These are phyloP conservation scores for Corylus heterophylla DNA, from an alignment of 306 rosid genomes.

Conservation along the genomic window DNA sequence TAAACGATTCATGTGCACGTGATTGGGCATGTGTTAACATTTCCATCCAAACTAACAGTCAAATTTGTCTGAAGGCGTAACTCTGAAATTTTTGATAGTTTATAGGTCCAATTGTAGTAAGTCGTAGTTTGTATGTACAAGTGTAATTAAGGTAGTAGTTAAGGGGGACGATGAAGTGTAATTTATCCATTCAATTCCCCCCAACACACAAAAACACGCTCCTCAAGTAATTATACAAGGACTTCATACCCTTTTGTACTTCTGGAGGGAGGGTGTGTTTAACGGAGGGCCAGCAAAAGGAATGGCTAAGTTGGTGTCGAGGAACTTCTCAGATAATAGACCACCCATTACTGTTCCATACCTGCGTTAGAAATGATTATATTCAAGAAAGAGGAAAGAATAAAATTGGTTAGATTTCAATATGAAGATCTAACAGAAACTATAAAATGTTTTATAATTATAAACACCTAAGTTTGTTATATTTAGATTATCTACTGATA, in stretches of 20 bases:
- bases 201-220: neutral
- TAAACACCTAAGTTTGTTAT: neutral
- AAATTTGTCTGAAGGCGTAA: too few relatives aligned
- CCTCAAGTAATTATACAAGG: neutral
- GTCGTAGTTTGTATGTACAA: too few relatives aligned
- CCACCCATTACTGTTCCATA: constrained; percentile 98
- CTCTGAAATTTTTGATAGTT: too few relatives aligned
- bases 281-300: constrained; percentile 88
- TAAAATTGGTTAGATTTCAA: neutral
- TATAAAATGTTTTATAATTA: neutral
- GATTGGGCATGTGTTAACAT: too few relatives aligned
- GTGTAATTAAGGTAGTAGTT: too few relatives aligned
- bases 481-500: neutral
- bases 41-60: too few relatives aligned
- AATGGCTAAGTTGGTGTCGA: constrained; percentile 78
- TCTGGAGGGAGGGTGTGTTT: constrained; percentile 94
- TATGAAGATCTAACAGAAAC: neutral
- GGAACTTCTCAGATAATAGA: constrained; percentile 86
- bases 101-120: too few relatives aligned
- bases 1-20: too few relatives aligned
- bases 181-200: too few relatives aligned
- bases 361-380: constrained; percentile 51
- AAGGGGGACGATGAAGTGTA: too few relatives aligned
- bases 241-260: constrained; percentile 80
- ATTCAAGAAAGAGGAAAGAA: constrained; percentile 13